Percentiles rank a stretch among this genome's conserved stretches.
These are phyloP conservation scores for Backusella circina DNA, from an alignment of 192 early-diverging fungal species.

Conservation along the genomic window DNA sequence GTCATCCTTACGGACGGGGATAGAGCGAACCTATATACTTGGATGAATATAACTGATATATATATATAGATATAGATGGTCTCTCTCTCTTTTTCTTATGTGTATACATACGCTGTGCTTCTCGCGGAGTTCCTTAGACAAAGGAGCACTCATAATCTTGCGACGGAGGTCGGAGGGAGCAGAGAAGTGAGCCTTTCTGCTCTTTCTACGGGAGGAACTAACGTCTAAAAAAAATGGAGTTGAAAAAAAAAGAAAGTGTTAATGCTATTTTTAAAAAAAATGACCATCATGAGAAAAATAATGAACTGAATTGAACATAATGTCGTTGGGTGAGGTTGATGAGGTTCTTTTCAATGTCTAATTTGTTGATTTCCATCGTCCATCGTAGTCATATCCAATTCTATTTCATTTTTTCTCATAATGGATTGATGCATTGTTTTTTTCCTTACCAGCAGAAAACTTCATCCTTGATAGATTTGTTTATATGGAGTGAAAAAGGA, in stretches of 20 bases:
- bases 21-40: slow-evolving; percentile 80
- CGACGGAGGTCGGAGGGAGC: slow-evolving; percentile 92
- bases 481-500: slow-evolving; percentile 16
- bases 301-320: not conserved
- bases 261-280: not conserved
- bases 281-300: not conserved
- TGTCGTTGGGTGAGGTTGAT: not conserved
- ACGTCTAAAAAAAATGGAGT: slow-evolving; percentile 63
- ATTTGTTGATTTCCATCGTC: too few relatives aligned
- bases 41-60: too few relatives aligned
- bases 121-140: slow-evolving; percentile 98
- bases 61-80: not conserved
- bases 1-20: slow-evolving; percentile 97
- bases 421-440: not conserved
- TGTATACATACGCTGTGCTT: slow-evolving; percentile 79
- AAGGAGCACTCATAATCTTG: slow-evolving; percentile 93
- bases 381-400: too few relatives aligned
- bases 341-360: too few relatives aligned
- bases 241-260: not conserved
- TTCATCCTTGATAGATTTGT: slow-evolving; percentile 4
- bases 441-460: slow-evolving; percentile 17
- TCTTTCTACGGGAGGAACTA: slow-evolving; percentile 88
- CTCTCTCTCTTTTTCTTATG: not conserved
- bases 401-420: not conserved
- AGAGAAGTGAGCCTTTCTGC: slow-evolving; percentile 98